Base-by-base conservation (phyloP, 176 grass and related monocot species). In the Oryza officinalis region DNA sequence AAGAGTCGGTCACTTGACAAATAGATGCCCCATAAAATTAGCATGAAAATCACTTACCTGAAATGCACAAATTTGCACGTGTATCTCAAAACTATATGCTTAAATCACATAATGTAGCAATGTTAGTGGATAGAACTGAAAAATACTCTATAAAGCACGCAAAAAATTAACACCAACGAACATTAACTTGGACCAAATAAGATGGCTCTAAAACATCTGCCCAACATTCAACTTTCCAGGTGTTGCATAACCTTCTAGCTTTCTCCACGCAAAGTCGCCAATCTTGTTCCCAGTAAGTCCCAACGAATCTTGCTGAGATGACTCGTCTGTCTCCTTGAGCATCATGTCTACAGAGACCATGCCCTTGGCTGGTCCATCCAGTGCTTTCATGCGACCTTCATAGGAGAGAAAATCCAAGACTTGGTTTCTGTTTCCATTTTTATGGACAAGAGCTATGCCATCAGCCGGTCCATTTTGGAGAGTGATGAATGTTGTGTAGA, bases 401-500 rank as follows among this genome's bases (percentile, higher is more conserved):
- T 85, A 89, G 11, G 87, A 89, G 30, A 89, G 6, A 85, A 89
- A 85, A 31, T 85, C 63, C 31, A 81, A 61, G 11, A 71, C 65
- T 76, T 85, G 64, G 50, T 25, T 57, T 37, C 80, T 12, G 44
- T 20, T 52, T 74, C 20, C 15, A 4, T 49, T 78, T 71, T 12
- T 81, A 30, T 72, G 72, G 32, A 89, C 27, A 73, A 85, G 66
- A 60, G 82, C 76, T 65, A 89, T 81, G 71, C 87, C 71, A 72
- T 89, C 82, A n/a, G 77, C 71, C 23, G 77, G 82, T 75, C 87
- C 82, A 71, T 81, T 85, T 73, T 85, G 77, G 40, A 85, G 52
- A 63, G 38, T 11, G 1, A 20, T 81, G 59, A 33, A 77, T 15
- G 49, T 30, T 5, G 82, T 81, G 50, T 76, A 85, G n/a, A 85